Percentiles rank a stretch among this genome's conserved stretches.
These are phyloP conservation scores for Carex cristatella DNA, from an alignment of 176 grass and related monocot species.

Conservation along the genomic window DNA sequence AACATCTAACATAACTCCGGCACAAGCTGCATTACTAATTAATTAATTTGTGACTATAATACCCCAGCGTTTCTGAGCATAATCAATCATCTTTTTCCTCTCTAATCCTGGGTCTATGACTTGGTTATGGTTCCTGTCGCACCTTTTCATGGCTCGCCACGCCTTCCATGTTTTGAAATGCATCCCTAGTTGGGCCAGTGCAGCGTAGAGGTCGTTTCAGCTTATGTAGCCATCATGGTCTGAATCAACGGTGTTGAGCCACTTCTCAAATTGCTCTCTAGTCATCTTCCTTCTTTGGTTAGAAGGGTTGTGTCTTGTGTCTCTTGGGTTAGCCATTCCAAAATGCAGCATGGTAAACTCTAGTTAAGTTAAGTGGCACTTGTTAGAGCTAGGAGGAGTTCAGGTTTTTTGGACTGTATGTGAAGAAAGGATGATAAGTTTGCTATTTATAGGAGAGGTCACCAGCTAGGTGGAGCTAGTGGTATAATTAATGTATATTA, in stretches of 20 bases:
- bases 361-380: neutral
- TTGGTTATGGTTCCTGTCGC: neutral
- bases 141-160: conserved; percentile 1
- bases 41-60: neutral
- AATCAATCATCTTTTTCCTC: too few species aligned
- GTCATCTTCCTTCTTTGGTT: too few species aligned
- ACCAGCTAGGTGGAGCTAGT: too few species aligned
- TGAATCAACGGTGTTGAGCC: neutral
- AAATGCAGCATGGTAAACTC: neutral
- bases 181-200: neutral
- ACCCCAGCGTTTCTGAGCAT: too few species aligned
- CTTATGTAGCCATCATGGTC: conserved; percentile 23
- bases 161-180: conserved; percentile 17
- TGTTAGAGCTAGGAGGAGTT: neutral
- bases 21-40: too few species aligned
- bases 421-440: neutral
- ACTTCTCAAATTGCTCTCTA: too few species aligned
- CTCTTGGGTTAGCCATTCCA: too few species aligned
- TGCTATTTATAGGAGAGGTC: neutral
- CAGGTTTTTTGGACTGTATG: neutral
- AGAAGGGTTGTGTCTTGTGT: neutral
- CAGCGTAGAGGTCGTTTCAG: neutral
- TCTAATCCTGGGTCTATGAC: neutral
- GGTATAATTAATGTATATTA: too few species aligned
- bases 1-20: too few species aligned